Evolutionary conservation across 345 rosid species (phyloP).

Genomic region (Dipteronia dyeriana): DNA sequence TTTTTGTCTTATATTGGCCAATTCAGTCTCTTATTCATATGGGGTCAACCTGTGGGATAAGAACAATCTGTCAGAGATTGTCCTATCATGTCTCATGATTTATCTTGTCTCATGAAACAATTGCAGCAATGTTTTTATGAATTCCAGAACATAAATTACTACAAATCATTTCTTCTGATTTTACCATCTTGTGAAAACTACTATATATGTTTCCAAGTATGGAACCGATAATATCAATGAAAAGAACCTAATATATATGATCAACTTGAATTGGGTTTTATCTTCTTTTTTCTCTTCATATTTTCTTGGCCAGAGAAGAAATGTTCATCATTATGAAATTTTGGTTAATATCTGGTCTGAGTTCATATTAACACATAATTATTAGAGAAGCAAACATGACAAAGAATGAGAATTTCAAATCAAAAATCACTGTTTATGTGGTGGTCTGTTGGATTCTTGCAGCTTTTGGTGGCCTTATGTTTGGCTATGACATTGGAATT

Average conservation of each 20-base stretch:
- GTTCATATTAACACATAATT: neutral
- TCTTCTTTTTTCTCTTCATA: neutral
- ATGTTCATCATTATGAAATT: neutral
- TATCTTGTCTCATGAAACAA: too few relatives aligned
- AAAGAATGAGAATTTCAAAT: conserved; percentile 16
- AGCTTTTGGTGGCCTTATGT: conserved; percentile 58
- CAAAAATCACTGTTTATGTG: conserved; percentile 39
- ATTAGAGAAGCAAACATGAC: neutral
- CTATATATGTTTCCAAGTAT: neutral
- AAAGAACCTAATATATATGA: too few relatives aligned
- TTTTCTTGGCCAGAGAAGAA: neutral
- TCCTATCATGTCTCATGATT: too few relatives aligned
- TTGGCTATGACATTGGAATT: conserved; percentile 64
- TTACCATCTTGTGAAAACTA: neutral
- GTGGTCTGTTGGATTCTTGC: conserved; percentile 43
- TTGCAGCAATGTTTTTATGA: neutral
- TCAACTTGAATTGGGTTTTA: neutral
- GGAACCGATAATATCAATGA: too few relatives aligned
- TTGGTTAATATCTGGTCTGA: neutral
- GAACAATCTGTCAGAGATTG: too few relatives aligned
- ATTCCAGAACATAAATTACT: neutral
- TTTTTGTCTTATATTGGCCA: too few relatives aligned
- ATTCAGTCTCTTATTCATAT: too few relatives aligned
- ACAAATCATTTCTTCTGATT: neutral
- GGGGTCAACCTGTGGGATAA: too few relatives aligned